These are phyloP conservation scores for Dentipellis fragilis DNA, from an alignment of 768 basidiomycete species.

Conservation along the genomic window DNA sequence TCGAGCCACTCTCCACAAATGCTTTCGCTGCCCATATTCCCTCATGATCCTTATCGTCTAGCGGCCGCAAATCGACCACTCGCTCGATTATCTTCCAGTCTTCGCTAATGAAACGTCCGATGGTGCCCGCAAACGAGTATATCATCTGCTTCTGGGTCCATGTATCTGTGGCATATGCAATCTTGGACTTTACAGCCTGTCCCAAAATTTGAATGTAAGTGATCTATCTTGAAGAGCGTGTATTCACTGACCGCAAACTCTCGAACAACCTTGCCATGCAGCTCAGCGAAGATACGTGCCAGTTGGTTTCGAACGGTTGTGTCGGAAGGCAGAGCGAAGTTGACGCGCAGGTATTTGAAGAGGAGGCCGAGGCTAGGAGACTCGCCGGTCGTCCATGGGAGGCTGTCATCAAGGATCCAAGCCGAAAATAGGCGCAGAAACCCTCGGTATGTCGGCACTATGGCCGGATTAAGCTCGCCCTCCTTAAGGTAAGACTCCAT, in stretches of 20 bases:
- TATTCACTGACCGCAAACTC: slow-evolving; percentile 13
- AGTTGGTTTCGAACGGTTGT: slow-evolving; percentile 17
- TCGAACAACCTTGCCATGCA: slow-evolving; percentile 13
- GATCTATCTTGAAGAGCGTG: not conserved
- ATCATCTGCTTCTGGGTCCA: slow-evolving; percentile 15
- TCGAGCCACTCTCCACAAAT: slow-evolving; percentile 17
- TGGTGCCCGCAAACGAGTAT: slow-evolving; percentile 13
- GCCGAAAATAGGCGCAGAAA: not conserved
- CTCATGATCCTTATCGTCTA: slow-evolving; percentile 14
- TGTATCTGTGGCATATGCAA: slow-evolving; percentile 5
- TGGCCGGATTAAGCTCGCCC: not conserved
- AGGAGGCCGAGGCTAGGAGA: slow-evolving; percentile 8
- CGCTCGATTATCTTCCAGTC: slow-evolving; percentile 14
- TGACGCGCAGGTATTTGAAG: slow-evolving; percentile 11
- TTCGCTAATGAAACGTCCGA: slow-evolving; percentile 13
- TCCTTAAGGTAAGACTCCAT: not conserved
- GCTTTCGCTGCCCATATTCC: slow-evolving; percentile 23
- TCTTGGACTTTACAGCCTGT: slow-evolving; percentile 1
- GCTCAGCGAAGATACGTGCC: slow-evolving; percentile 6
- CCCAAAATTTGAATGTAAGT: not conserved
- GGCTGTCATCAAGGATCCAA: slow-evolving; percentile 19
- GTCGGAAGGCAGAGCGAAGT: slow-evolving; percentile 17
- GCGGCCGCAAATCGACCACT: slow-evolving; percentile 10
- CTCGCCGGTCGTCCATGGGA: slow-evolving; percentile 17
- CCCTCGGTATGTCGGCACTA: not conserved